These are phyloP conservation scores for Hibiscus trionum DNA, from an alignment of 345 rosid genomes.

Conservation along the genomic window DNA sequence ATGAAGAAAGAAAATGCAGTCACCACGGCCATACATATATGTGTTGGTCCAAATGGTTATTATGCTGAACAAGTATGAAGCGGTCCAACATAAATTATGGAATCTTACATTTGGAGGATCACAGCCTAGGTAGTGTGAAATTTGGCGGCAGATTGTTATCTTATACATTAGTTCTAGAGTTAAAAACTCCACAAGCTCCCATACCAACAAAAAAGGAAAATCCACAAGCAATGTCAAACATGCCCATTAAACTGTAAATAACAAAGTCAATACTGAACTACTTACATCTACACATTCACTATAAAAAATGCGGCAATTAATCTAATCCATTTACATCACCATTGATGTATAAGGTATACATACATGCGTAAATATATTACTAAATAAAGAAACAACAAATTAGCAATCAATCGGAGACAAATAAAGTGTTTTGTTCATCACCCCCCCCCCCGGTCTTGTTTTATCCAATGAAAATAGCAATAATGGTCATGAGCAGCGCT, in stretches of 20 bases:
- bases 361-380: no score
- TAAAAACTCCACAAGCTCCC: neutral
- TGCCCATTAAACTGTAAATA: neutral
- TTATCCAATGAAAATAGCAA: neutral
- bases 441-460: neutral
- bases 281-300: neutral
- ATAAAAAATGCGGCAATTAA: neutral
- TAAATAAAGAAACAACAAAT: neutral
- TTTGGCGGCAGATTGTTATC: neutral
- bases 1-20: neutral
- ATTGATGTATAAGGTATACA: neutral
- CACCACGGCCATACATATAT: neutral
- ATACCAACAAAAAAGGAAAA: neutral
- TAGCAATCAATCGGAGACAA: neutral
- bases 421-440: neutral
- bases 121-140: neutral
- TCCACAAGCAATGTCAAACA: neutral
- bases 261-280: neutral
- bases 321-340: neutral
- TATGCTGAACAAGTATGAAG: neutral
- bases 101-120: neutral
- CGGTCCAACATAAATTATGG: neutral
- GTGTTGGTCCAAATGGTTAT: constrained; percentile 1
- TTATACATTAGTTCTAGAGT: neutral
- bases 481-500: neutral